These are phyloP conservation scores for Gossypium raimondii DNA, from an alignment of 345 rosid species.

Conservation along the genomic window DNA sequence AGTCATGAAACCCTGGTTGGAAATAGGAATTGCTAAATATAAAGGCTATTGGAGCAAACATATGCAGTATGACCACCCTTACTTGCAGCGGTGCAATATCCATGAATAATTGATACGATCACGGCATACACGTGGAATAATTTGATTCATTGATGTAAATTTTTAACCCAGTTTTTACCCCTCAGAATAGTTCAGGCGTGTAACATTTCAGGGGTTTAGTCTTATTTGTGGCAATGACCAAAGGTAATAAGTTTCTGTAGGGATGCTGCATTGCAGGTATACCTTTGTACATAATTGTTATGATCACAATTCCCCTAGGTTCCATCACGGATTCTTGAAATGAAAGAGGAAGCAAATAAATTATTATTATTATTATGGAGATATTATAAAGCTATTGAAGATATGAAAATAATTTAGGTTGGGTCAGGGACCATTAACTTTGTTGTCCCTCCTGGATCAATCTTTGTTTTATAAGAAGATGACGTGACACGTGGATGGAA, in stretches of 20 bases:
- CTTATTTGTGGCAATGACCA: slow-evolving; percentile 21
- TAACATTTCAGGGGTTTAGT: slow-evolving; percentile 28
- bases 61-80: slow-evolving; percentile 45
- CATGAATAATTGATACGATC: slow-evolving; percentile 38
- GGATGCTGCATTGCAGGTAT: slow-evolving; percentile 10
- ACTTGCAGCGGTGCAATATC: slow-evolving; percentile 65
- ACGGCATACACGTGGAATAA: slow-evolving; percentile 4
- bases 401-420: background rate
- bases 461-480: slow-evolving; percentile 12
- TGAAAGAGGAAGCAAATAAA: background rate
- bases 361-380: background rate
- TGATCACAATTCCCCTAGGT: background rate
- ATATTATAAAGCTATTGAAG: background rate
- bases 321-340: background rate
- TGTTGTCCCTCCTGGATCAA: background rate
- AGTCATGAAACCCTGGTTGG: slow-evolving; percentile 94
- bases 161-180: slow-evolving; percentile 24
- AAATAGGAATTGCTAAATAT: slow-evolving; percentile 67
- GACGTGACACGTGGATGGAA: slow-evolving; percentile 52
- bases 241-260: slow-evolving; percentile 22
- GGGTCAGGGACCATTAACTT: background rate
- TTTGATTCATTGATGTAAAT: slow-evolving; percentile 30
- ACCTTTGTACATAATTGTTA: slow-evolving; percentile 30
- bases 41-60: slow-evolving; percentile 72
- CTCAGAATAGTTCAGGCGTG: slow-evolving; percentile 10